phyloP scores from a whole-genome alignment of 345 rosid genomes.

The Balakata baccata region DNA sequence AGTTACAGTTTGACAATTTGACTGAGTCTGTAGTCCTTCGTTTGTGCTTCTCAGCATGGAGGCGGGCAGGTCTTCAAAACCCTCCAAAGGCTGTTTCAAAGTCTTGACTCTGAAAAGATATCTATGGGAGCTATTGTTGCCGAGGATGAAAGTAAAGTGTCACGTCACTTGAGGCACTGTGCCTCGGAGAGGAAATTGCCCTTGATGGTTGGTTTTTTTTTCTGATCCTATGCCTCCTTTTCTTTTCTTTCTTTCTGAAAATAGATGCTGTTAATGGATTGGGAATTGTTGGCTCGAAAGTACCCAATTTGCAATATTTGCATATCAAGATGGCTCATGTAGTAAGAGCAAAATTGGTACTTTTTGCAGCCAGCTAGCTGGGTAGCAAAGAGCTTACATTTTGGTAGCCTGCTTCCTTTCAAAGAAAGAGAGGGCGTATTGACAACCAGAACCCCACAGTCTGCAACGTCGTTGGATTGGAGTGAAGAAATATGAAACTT shows the following conservation, averaged over 20 bases:
- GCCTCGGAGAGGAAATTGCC: constrained; percentile 56
- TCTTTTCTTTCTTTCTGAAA: neutral
- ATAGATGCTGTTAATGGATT: neutral
- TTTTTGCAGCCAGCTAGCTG: constrained; percentile 43
- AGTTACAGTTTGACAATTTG: neutral
- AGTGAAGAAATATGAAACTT: constrained; percentile 44
- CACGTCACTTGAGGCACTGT: constrained; percentile 60
- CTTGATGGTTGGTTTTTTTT: constrained; percentile 41
- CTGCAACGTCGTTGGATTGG: constrained; percentile 27
- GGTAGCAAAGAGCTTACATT: constrained; percentile 49
- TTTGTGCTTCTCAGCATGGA: constrained; percentile 46
- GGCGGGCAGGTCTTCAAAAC: constrained; percentile 56
- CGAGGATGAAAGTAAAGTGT: constrained; percentile 41
- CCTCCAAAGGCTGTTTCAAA: constrained; percentile 38
- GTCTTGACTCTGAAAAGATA: constrained; percentile 43
- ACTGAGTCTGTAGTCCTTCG: neutral
- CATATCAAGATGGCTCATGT: too few species aligned
- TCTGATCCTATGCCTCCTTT: neutral
- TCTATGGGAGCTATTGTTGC: constrained; percentile 42
- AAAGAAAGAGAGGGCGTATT: constrained; percentile 14
- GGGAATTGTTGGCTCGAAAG: neutral
- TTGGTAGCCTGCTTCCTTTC: constrained; percentile 39
- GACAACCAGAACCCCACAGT: neutral
- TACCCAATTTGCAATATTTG: too few species aligned
- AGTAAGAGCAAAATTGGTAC: neutral